These are phyloP conservation scores for Camelina laxa DNA, from an alignment of 345 rosid genomes.

Conservation along the genomic window DNA sequence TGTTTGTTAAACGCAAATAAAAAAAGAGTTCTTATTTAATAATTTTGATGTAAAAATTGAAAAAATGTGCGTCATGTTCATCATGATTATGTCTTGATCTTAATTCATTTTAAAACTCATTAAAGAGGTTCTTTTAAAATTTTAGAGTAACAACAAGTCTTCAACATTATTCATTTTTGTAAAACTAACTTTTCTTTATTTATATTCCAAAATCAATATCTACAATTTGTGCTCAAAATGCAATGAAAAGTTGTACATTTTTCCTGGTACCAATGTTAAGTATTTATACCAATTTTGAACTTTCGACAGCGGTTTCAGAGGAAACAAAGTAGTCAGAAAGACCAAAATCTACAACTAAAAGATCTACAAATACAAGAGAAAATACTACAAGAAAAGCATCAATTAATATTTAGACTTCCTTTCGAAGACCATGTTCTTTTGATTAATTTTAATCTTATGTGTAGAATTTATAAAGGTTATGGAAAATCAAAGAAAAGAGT, in stretches of 20 bases:
- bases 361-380: too few relatives aligned
- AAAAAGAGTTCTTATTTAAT: neutral
- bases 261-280: neutral
- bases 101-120: neutral
- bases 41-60: slow-evolving; percentile 4
- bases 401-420: too few relatives aligned
- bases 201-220: neutral
- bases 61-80: slow-evolving; percentile 30
- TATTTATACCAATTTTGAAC: too few relatives aligned
- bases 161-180: slow-evolving; percentile 12
- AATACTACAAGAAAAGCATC: too few relatives aligned
- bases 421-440: too few relatives aligned
- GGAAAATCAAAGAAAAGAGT: neutral
- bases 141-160: neutral
- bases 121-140: neutral
- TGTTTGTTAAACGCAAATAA: slow-evolving; percentile 31
- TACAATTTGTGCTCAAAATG: neutral
- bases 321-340: too few relatives aligned
- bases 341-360: too few relatives aligned
- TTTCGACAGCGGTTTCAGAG: too few relatives aligned
- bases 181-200: neutral
- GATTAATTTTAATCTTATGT: neutral
- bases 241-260: neutral
- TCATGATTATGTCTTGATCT: slow-evolving; percentile 59
- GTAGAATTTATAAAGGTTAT: neutral